These are phyloP conservation scores for Lasiosphaeria hispida DNA, from an alignment of 495 filamentous ascomycete species.

Conservation along the genomic window DNA sequence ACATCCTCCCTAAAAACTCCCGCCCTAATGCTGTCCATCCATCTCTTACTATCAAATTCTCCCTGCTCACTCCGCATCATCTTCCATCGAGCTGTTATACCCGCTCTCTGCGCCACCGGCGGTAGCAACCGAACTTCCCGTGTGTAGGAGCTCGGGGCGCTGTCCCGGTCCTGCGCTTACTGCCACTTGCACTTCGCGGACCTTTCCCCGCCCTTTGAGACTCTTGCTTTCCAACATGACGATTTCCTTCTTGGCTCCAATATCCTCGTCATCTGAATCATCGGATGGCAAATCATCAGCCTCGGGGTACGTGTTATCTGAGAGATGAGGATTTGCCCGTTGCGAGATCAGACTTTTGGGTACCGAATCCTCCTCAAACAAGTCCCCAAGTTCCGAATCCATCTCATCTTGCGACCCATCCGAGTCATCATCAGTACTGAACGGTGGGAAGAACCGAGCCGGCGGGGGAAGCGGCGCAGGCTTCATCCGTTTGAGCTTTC, in stretches of 20 bases:
- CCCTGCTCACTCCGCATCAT: slow-evolving; percentile 12
- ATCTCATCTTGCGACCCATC: slow-evolving; percentile 34
- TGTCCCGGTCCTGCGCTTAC: slow-evolving; percentile 14
- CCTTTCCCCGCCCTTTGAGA: too few species aligned
- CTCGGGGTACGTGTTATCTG: slow-evolving; percentile 22
- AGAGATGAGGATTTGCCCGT: slow-evolving; percentile 31
- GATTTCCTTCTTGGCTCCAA: slow-evolving; percentile 16
- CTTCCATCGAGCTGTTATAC: slow-evolving; percentile 40
- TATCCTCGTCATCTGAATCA: slow-evolving; percentile 26
- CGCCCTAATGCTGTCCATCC: neutral
- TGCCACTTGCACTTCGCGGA: too few species aligned
- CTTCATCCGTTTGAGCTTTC: slow-evolving; percentile 29
- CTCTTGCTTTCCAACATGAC: too few species aligned
- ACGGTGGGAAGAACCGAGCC: slow-evolving; percentile 37
- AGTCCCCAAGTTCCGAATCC: slow-evolving; percentile 29
- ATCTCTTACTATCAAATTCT: neutral
- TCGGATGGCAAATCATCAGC: slow-evolving; percentile 14
- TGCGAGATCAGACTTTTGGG: slow-evolving; percentile 27
- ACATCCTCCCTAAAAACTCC: neutral
- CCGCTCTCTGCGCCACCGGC: slow-evolving; percentile 43
- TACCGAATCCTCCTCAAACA: neutral
- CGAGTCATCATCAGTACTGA: slow-evolving; percentile 29
- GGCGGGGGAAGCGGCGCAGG: slow-evolving; percentile 47
- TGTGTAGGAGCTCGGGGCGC: slow-evolving; percentile 17
- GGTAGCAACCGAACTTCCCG: slow-evolving; percentile 45